Evolutionary conservation across 352 stramenopile species (phyloP).

Genomic region (Pythium diclinum): DNA sequence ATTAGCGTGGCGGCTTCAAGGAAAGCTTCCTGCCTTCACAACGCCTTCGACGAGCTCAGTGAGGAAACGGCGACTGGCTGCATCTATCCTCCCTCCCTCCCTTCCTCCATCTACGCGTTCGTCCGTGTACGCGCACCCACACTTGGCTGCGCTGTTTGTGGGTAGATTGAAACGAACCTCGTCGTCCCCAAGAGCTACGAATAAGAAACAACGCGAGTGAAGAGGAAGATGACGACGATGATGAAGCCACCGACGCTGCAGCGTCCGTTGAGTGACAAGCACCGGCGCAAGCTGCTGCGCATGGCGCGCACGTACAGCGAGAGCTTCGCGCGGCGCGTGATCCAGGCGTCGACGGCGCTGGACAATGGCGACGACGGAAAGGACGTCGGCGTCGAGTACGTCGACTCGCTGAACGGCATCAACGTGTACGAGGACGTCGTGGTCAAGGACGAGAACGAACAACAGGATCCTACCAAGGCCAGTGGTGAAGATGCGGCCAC

Average conservation of each 20-base stretch:
- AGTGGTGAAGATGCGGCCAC: background rate
- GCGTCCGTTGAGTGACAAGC: constrained; percentile 12
- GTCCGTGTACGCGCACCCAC: background rate
- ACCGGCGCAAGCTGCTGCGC: constrained; percentile 10
- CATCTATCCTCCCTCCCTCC: too few relatives aligned
- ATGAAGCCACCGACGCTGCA: background rate
- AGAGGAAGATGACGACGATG: background rate
- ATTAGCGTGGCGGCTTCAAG: constrained; percentile 2
- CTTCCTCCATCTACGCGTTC: background rate
- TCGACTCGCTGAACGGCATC: constrained; percentile 26
- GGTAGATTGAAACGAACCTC: constrained; percentile 3
- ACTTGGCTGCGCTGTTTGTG: background rate
- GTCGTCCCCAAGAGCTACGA: background rate
- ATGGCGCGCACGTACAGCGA: constrained; percentile 23
- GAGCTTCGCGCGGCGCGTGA: constrained; percentile 20
- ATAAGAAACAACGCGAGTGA: background rate
- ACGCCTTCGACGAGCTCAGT: too few relatives aligned
- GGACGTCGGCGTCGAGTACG: constrained; percentile 16
- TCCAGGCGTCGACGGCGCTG: constrained; percentile 4
- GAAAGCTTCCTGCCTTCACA: background rate
- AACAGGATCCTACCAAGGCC: background rate
- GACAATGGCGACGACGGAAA: constrained; percentile 8
- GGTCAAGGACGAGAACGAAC: background rate
- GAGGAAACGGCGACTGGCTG: background rate
- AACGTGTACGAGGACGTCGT: constrained; percentile 22